Evolutionary conservation across 129 eudicot genomes (phyloP).

Genomic region (Glebionis coronaria): DNA sequence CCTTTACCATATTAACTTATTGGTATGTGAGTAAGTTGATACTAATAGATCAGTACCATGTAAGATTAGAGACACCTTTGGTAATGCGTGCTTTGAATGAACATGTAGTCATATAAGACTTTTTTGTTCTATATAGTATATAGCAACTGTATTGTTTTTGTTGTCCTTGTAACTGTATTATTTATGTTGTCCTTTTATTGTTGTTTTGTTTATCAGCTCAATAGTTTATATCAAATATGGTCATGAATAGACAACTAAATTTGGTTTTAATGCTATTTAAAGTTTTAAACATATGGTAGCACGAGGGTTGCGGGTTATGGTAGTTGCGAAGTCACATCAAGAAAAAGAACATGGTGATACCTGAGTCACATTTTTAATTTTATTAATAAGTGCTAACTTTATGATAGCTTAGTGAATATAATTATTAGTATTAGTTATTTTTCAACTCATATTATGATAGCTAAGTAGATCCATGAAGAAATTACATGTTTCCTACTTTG

Average conservation of each 20-base stretch:
- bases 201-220: background rate
- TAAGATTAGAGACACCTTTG: background rate
- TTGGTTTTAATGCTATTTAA: slow-evolving; percentile 25
- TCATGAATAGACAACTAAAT: slow-evolving; percentile 30
- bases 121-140: background rate
- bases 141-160: slow-evolving; percentile 10
- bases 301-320: slow-evolving; percentile 44
- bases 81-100: slow-evolving; percentile 3
- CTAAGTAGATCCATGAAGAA: slow-evolving; percentile 32
- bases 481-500: slow-evolving; percentile 34
- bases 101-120: background rate
- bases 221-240: slow-evolving; percentile 18
- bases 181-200: slow-evolving; percentile 7
- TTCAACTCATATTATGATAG: slow-evolving; percentile 30
- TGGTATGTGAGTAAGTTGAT: too few species aligned
- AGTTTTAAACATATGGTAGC: slow-evolving; percentile 23
- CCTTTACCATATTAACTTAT: too few species aligned
- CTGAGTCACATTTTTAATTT: slow-evolving; percentile 30
- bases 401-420: slow-evolving; percentile 23
- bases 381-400: slow-evolving; percentile 15
- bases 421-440: slow-evolving; percentile 6
- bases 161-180: slow-evolving; percentile 13
- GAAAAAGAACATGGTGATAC: slow-evolving; percentile 31
- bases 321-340: slow-evolving; percentile 50
- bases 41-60: too few species aligned